These are phyloP conservation scores for Urtica urens DNA, from an alignment of 306 rosid species.

Conservation along the genomic window DNA sequence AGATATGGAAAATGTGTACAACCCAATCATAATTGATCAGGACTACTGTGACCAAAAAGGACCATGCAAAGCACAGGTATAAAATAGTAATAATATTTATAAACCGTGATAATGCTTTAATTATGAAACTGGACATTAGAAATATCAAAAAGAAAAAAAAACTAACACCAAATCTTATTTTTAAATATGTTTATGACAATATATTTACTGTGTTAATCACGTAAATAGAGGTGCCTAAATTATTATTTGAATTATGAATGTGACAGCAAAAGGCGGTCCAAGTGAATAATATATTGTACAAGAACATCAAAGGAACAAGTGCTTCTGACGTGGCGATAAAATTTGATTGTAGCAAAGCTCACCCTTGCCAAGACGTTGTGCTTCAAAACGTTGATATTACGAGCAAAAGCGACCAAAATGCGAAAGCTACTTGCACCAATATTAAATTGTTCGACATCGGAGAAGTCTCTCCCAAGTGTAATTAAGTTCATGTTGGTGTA, in stretches of 20 bases:
- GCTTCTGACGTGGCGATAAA: constrained; percentile 51
- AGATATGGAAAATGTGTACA: constrained; percentile 41
- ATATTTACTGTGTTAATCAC: no score
- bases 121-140: no score
- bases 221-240: no score
- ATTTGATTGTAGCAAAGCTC: constrained; percentile 53
- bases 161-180: background rate
- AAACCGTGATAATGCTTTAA: no score
- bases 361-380: constrained; percentile 42
- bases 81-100: no score
- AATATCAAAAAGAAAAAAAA: background rate
- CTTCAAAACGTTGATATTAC: constrained; percentile 36
- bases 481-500: background rate
- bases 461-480: constrained; percentile 45
- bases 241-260: no score
- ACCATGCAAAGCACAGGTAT: constrained; percentile 42
- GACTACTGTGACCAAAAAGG: constrained; percentile 53
- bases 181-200: no score
- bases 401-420: constrained; percentile 7
- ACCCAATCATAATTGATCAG: constrained; percentile 69
- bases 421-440: constrained; percentile 38
- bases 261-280: constrained; percentile 30
- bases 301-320: constrained; percentile 61
- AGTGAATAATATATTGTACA: constrained; percentile 51
- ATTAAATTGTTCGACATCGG: constrained; percentile 25